A percentile compares a stretch with the other conserved stretches of the same genome.
phyloP scores from a whole-genome alignment of 257 asterid species.

The Solanum megistacrolobum region DNA sequence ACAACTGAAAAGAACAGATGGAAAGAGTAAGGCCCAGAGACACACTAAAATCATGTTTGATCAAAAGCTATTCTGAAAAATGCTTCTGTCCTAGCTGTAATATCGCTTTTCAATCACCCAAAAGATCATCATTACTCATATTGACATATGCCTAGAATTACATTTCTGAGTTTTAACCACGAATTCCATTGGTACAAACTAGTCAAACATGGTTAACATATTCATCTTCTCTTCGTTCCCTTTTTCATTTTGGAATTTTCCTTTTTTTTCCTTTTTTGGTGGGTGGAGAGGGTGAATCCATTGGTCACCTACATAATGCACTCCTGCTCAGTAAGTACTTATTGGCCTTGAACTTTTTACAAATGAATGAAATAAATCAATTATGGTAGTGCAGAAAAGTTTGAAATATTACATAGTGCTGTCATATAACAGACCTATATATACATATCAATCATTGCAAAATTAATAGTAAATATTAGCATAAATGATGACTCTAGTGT shows the following conservation, averaged over 20 bases:
- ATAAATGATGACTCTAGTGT: neutral
- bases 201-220: neutral
- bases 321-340: neutral
- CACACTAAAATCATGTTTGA: neutral
- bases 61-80: neutral
- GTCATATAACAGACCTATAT: neutral
- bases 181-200: neutral
- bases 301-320: neutral
- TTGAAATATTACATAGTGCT: neutral
- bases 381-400: neutral
- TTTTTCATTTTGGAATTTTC: neutral
- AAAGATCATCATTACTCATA: neutral
- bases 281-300: neutral
- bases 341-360: neutral
- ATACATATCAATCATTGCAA: neutral
- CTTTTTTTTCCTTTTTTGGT: neutral
- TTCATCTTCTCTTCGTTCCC: neutral
- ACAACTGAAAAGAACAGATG: neutral
- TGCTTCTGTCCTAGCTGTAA: neutral
- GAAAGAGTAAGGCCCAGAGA: neutral
- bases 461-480: neutral
- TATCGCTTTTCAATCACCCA: neutral
- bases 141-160: neutral
- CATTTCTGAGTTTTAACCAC: neutral
- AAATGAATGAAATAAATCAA: neutral